Conservation (phyloP, 148 eudicot genomes). For the Vaccinium macrocarpon region DNA sequence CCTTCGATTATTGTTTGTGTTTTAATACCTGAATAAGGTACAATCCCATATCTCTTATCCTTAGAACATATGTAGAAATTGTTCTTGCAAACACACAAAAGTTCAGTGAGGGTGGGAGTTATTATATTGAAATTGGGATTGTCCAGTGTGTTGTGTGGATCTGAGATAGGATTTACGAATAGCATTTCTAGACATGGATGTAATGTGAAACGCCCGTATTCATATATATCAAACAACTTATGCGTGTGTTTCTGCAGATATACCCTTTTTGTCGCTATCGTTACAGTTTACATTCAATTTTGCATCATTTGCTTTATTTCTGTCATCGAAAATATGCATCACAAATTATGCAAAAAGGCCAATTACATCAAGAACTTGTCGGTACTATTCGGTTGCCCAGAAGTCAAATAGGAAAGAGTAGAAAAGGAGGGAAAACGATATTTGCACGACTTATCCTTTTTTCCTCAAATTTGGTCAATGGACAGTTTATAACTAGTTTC, state of each 20-base stretch:
- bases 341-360: background rate
- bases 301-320: background rate
- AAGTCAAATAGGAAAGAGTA: background rate
- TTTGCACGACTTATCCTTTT: background rate
- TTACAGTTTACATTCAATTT: background rate
- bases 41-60: conserved; percentile 6
- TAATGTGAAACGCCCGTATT: background rate
- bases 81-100: background rate
- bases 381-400: background rate
- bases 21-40: conserved; percentile 3
- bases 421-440: background rate
- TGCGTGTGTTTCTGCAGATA: background rate
- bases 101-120: conserved; percentile 9
- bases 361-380: background rate
- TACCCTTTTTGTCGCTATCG: background rate
- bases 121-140: background rate
- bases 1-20: background rate
- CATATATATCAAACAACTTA: background rate
- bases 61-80: background rate
- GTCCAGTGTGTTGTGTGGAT: background rate
- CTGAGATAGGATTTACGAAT: background rate
- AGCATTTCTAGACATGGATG: conserved; percentile 1
- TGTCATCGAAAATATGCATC: background rate
- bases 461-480: background rate
- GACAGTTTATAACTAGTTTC: background rate